Evolutionary conservation across 192 early-diverging fungal genomes (phyloP), one percentile per base, ranked within the genome.

Genomic region (Oehlia diaphana): DNA sequence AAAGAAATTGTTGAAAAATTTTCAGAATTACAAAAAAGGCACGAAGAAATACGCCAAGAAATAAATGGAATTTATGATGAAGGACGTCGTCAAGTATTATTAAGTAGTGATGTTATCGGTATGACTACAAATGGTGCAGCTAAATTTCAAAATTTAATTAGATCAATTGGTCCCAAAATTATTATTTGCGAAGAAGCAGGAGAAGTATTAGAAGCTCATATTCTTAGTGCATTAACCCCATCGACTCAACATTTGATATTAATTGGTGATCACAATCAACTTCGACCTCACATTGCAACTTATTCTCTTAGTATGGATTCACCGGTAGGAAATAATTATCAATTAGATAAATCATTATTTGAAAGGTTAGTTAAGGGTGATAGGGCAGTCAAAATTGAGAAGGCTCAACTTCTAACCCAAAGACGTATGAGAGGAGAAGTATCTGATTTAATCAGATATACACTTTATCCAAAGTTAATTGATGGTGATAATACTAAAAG

Each of bases 81-180:
- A 23, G 70, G 71, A 4, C 77, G 82, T 23, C 78, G 74, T 53
- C 75, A 53, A 19, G 76, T 84, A 39, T 79, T 88, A 0, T 64
- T 73, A 42, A 37, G 73, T 12, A 47, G 74, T 39, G 63, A 83
- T 12, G 86, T 92, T 9, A 84, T 92, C 23, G 91, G 88, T 1
- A 86, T 89, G 81, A 92, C 91, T 0, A 92, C 91, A 35, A 87
- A 80, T n/a, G 91, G 89, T 26, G 89, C 89, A 7, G 91, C 91
- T 47, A 89, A 87, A 69, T 62, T 70, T 47, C 84, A 89, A 69
- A 31, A 65, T n/a, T 42, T 39, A 39, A 33, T 69, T 26, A 68
- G 75, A 12, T 76, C 78, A 1, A 79, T 90, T 50, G 80, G 81
- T 8, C 89, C 89, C 9, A 81, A 79, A 19, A 82, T 90, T 28